Base-by-base conservation (phyloP, 345 rosid genomes). In the Noccaea bulbosa region DNA sequence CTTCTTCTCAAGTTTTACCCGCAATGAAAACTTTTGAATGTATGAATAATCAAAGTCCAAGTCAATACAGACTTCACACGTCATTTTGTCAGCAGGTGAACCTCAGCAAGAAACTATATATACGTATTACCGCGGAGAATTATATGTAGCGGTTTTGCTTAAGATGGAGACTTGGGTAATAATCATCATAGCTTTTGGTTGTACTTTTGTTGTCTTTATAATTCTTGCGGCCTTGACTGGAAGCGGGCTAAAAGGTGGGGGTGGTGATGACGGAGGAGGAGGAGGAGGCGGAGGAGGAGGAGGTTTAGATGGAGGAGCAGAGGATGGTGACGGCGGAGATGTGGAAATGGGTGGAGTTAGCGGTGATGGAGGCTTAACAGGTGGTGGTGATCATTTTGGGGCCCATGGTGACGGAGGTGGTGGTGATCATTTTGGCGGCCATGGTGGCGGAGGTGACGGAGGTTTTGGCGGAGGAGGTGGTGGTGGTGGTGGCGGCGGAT, bases 1-100 rank as follows among this genome's bases (percentile, higher is more conserved):
- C 45, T 20, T 20, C 22, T 56, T 57, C 47, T 57, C 35, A 58
- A 58, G 69, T 71, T 71, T 71, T 71, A 62, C 62, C 32, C 55
- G 62, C 43, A 52, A 51, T 45, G n/a, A 27, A 59, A 11, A 22
- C n/a, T 8, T 60, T 49, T 59, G 43, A 70, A 70, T 35, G 8
- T 27, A 22, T 15, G 44, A 50, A 45, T 34, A 71, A 62, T 52
- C 11, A 62, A 62, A 62, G 55, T 52, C 69, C 2, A 33, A 71
- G 45, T 61, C 43, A 30, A 51, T 49, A 32, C 41, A 51, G 33
- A 61, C 53, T 70, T 60, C 12, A 32, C 62, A 61, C 62, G 53
- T 62, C 40, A 8, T 39, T 20, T 34, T 27, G 20, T 41, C 44
- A 39, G 38, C 24, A 32, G 24, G 16, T 32, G 32, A 16, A 27